These are phyloP conservation scores for Clathrus columnatus DNA, from an alignment of 768 basidiomycete genomes.

Conservation along the genomic window DNA sequence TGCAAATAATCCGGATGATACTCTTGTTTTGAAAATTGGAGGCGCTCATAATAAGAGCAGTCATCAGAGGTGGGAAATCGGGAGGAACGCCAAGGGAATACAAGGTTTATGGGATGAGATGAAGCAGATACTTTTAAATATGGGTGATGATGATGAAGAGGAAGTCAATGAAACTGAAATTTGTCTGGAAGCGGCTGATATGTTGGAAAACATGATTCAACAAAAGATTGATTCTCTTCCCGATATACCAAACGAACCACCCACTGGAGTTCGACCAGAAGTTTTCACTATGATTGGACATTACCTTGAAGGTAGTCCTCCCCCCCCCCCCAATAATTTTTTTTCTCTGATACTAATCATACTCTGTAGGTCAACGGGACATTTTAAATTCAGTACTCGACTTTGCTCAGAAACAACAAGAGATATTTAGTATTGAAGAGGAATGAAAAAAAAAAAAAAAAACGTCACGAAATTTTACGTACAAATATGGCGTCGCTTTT, in stretches of 20 bases:
- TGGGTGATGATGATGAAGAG: slow-evolving; percentile 20
- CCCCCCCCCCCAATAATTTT: not conserved
- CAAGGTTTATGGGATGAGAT: slow-evolving; percentile 58
- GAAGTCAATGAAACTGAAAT: slow-evolving; percentile 39
- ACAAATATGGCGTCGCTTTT: too few relatives aligned
- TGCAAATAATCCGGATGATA: slow-evolving; percentile 74
- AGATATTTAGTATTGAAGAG: not conserved
- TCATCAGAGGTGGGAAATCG: slow-evolving; percentile 53
- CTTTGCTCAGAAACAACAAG: slow-evolving; percentile 34
- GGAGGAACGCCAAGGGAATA: slow-evolving; percentile 44
- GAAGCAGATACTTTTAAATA: slow-evolving; percentile 22
- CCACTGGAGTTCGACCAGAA: slow-evolving; percentile 35
- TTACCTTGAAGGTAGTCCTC: slow-evolving; percentile 52
- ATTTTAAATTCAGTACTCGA: slow-evolving; percentile 46
- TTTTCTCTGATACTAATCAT: not conserved
- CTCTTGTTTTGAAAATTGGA: slow-evolving; percentile 70
- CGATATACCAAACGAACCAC: slow-evolving; percentile 16
- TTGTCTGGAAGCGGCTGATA: slow-evolving; percentile 57
- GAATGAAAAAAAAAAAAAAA: too few relatives aligned
- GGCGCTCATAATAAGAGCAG: slow-evolving; percentile 35
- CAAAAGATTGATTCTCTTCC: slow-evolving; percentile 44
- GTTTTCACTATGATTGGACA: slow-evolving; percentile 57
- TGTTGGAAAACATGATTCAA: slow-evolving; percentile 60
- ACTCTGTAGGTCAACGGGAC: slow-evolving; percentile 43
- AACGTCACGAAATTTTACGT: too few relatives aligned